Percentiles rank a stretch among this genome's conserved stretches.
Evolutionary conservation across 108 stramenopile species (phyloP).

Genomic region (Tribonema minus): DNA sequence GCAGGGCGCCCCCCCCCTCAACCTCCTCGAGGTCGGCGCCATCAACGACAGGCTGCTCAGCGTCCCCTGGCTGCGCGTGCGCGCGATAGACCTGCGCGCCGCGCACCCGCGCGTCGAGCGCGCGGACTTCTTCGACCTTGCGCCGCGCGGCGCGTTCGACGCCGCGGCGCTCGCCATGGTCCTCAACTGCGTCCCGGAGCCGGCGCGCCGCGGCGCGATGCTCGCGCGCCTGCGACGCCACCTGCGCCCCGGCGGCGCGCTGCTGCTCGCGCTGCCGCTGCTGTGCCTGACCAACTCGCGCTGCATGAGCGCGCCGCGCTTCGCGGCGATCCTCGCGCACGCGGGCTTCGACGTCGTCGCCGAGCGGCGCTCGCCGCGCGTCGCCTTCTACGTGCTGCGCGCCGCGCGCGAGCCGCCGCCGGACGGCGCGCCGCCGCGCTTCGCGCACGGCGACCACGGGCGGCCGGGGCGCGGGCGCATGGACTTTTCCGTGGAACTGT

Average conservation of each 20-base stretch:
- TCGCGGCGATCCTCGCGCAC: background rate
- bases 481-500: background rate
- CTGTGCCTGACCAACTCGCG: conserved; percentile 41
- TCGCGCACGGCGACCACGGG: background rate
- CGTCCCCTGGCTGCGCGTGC: conserved; percentile 18
- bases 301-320: conserved; percentile 9
- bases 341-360: conserved; percentile 10
- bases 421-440: background rate
- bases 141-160: conserved; percentile 13
- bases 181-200: conserved; percentile 40
- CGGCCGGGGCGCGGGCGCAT: background rate
- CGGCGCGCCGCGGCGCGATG: conserved; percentile 26
- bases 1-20: background rate
- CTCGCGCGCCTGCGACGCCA: conserved; percentile 17
- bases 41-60: conserved; percentile 40
- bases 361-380: conserved; percentile 7
- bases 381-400: background rate
- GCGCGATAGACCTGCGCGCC: conserved; percentile 48
- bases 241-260: conserved; percentile 29
- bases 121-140: conserved; percentile 29
- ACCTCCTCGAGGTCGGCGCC: conserved; percentile 35
- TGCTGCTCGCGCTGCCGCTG: conserved; percentile 40
- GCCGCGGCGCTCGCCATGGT: conserved; percentile 1
- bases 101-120: conserved; percentile 34
- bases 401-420: background rate